A percentile compares a stretch with the other conserved stretches of the same genome.
Evolutionary conservation across 1,139 yeast species (phyloP).

Genomic region (Lodderomyces pseudojiufengensis): DNA sequence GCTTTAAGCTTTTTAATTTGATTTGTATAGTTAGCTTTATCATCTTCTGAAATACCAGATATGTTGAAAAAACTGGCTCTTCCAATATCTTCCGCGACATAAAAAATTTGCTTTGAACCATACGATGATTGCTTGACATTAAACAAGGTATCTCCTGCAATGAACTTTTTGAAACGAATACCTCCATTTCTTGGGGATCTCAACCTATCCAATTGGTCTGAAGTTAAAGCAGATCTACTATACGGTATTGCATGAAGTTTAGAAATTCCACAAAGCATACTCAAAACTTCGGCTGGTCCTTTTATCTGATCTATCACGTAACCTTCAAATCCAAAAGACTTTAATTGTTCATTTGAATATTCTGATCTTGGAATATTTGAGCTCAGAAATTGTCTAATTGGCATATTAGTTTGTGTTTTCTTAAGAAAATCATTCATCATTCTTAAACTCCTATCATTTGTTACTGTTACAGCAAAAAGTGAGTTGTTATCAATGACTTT

Average conservation of each 20-base stretch:
- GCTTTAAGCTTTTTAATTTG: conserved; percentile 2
- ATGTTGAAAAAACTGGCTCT: conserved; percentile 37
- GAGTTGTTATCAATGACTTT: conserved; percentile 53
- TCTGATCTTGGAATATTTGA: conserved; percentile 14
- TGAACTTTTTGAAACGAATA: conserved; percentile 47
- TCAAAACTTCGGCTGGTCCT: conserved; percentile 74
- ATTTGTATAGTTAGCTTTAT: conserved; percentile 20
- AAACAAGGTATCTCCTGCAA: conserved; percentile 56
- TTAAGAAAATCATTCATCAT: conserved; percentile 28
- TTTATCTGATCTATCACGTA: conserved; percentile 64
- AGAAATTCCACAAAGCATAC: conserved; percentile 64
- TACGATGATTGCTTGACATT: conserved; percentile 53
- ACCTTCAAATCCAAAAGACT: conserved; percentile 70
- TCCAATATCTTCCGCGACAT: conserved; percentile 33
- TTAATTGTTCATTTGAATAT: conserved; percentile 31
- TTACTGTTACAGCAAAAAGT: conserved; percentile 46
- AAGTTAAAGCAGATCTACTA: conserved; percentile 39
- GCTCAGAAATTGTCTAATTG: conserved; percentile 28
- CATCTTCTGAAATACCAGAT: conserved; percentile 41
- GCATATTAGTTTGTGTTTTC: conserved; percentile 30
- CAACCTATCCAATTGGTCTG: conserved; percentile 36
- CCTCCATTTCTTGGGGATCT: conserved; percentile 21
- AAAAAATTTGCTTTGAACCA: conserved; percentile 51
- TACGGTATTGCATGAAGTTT: conserved; percentile 66
- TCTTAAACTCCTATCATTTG: conserved; percentile 23